A percentile compares a stretch with the other conserved stretches of the same genome.
Evolutionary conservation across 768 basidiomycete genomes (phyloP).

Genomic region (Leccinum ochraceum): DNA sequence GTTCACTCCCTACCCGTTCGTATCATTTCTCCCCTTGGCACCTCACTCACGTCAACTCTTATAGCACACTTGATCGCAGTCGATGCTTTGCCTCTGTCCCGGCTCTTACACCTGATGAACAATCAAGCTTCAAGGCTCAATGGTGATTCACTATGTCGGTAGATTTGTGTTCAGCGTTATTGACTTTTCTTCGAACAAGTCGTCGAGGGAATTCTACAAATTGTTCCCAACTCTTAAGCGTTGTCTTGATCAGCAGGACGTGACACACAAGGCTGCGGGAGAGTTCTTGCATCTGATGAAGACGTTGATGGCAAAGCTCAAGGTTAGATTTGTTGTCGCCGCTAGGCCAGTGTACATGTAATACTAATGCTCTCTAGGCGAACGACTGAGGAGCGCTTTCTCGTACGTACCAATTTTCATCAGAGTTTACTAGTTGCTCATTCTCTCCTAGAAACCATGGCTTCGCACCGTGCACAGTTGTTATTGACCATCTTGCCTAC

Average conservation of each 20-base stretch:
- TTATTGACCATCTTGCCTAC: constrained; percentile 42
- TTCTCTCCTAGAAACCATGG: constrained; percentile 42
- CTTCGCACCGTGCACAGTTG: constrained; percentile 45
- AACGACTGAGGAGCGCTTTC: constrained; percentile 64
- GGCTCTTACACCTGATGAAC: too few relatives aligned
- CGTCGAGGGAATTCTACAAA: too few relatives aligned
- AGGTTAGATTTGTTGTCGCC: constrained; percentile 36
- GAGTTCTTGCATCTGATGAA: constrained; percentile 59
- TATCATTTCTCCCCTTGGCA: too few relatives aligned
- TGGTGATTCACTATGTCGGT: too few relatives aligned
- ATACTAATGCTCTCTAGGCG: constrained; percentile 37
- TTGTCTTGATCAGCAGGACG: constrained; percentile 46
- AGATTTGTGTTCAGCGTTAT: too few relatives aligned
- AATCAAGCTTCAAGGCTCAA: too few relatives aligned
- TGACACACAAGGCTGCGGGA: constrained; percentile 51
- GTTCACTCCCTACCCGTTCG: too few relatives aligned
- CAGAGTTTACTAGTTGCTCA: background rate
- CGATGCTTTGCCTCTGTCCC: too few relatives aligned
- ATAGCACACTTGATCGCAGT: too few relatives aligned
- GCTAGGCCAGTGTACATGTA: background rate
- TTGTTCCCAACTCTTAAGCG: constrained; percentile 48
- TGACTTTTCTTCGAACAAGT: too few relatives aligned
- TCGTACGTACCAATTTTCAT: constrained; percentile 34
- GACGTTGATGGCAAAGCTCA: constrained; percentile 65
- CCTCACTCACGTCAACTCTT: too few relatives aligned